phyloP scores from a whole-genome alignment of 495 filamentous ascomycete genomes.

The Glonium stellatum region DNA sequence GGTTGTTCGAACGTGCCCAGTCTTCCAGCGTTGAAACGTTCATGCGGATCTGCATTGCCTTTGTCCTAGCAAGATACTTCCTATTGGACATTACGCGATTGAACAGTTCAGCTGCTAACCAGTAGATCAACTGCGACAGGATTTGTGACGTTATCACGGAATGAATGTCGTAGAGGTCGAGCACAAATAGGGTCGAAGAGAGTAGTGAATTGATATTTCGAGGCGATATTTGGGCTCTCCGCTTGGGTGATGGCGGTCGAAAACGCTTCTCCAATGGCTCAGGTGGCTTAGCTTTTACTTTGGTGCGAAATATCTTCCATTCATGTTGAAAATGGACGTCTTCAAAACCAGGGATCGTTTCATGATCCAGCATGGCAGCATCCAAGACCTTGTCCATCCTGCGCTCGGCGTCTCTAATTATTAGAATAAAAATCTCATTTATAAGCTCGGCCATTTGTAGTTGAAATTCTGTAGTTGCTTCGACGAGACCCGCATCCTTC shows the following conservation, averaged over 20 bases:
- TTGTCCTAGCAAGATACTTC: conserved; percentile 90
- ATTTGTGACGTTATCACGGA: conserved; percentile 93
- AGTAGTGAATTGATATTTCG: conserved; percentile 95
- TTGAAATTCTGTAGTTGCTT: conserved; percentile 83
- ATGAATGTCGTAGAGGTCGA: conserved; percentile 97
- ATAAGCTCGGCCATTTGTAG: conserved; percentile 88
- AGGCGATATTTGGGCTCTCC: conserved; percentile 81
- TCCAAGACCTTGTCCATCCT: conserved; percentile 95
- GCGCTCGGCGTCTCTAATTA: conserved; percentile 94
- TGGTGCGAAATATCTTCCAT: conserved; percentile 92
- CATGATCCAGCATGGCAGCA: conserved; percentile 88
- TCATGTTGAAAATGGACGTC: conserved; percentile 96
- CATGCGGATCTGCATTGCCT: conserved; percentile 99
- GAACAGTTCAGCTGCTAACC: conserved; percentile 94
- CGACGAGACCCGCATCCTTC: conserved; percentile 78
- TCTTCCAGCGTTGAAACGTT: conserved; percentile 93
- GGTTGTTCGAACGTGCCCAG: conserved; percentile 89
- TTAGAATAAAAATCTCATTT: conserved; percentile 98
- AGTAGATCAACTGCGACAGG: conserved; percentile 88
- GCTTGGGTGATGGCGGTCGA: conserved; percentile 90
- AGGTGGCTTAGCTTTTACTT: conserved; percentile 72
- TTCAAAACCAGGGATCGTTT: conserved; percentile 95
- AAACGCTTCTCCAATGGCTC: conserved; percentile 86
- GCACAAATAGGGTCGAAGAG: conserved; percentile 92
- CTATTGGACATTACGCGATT: conserved; percentile 96